Base-by-base conservation (phyloP, 345 rosid species). In the Camelina hispida region DNA sequence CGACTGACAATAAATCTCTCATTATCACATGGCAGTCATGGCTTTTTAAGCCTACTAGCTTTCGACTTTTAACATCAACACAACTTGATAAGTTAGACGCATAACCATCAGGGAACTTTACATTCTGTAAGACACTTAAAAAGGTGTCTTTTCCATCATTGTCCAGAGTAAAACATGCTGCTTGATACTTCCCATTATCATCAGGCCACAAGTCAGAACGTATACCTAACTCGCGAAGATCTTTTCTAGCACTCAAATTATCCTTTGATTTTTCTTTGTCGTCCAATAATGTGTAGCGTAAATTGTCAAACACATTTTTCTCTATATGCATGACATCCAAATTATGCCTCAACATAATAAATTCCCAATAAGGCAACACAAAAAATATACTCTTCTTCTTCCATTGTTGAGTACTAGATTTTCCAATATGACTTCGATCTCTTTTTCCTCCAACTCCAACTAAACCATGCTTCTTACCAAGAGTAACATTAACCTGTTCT, bases 61-160 rank as follows among this genome's bases (percentile, higher is more conserved):
- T 37, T 37, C 17, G 5, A 11, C n/a, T 32, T 6, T 32, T 48
- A 47, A 65, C 11, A 65, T 65, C 69, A 32, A 60, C 47, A 37
- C 16, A 11, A 1, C 30, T 34, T 1, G 44, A 58, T 17, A 58
- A n/a, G 0, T 34, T 58, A 17, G 23, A 58, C 34, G 43, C 23
- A 34, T 34, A 57, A 16, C 62, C 22, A 16, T 56, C 62, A 3
- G 6, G 11, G 6, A 56, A 2, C n/a, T 34, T 56, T 16, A 30
- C 40, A 32, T 55, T 3, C 4, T 53, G 2, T 42, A 42, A 42
- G 46, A 42, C 5, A 42, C 46, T 42, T 42, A 42, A 4, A 13
- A 42, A 42, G 3, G 5, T 42, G 5, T 42, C 5, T 42, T 42
- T 42, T 15, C 15, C 46, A 12, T 12, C 5, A 42, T 42, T 42